A percentile compares a stretch with the other conserved stretches of the same genome.
Conservation (phyloP, 176 grass and related monocot genomes). For the Elymus sibiricus region DNA sequence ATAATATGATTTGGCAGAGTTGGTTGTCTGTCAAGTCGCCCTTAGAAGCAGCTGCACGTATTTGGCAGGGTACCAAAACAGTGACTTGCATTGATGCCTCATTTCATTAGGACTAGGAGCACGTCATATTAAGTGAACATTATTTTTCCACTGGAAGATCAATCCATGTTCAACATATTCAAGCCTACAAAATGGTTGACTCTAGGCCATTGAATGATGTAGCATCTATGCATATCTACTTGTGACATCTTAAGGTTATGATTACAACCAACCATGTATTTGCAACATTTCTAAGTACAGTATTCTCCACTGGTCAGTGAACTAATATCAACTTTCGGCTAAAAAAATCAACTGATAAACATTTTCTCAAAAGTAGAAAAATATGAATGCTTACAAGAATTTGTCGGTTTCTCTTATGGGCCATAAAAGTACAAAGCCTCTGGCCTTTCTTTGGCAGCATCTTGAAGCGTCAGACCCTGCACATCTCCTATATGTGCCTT, state of each 20-base stretch:
- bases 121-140: background rate
- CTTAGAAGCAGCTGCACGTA: background rate
- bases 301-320: background rate
- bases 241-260: background rate
- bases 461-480: conserved; percentile 60
- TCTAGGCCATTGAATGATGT: background rate
- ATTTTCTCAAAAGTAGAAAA: background rate
- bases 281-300: background rate
- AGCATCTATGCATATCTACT: background rate
- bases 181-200: background rate
- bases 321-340: background rate
- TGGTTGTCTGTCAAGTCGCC: background rate
- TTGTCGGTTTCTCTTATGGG: conserved; percentile 60
- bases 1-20: background rate
- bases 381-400: conserved; percentile 57
- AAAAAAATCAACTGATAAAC: background rate
- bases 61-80: background rate
- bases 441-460: conserved; percentile 54
- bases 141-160: background rate
- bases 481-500: conserved; percentile 71
- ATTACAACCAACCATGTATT: background rate
- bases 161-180: background rate
- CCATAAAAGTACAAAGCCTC: conserved; percentile 67
- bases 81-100: background rate
- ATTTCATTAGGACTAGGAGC: background rate